Conservation (phyloP, 805 yeast genomes). For the Nakazawaea populi region DNA sequence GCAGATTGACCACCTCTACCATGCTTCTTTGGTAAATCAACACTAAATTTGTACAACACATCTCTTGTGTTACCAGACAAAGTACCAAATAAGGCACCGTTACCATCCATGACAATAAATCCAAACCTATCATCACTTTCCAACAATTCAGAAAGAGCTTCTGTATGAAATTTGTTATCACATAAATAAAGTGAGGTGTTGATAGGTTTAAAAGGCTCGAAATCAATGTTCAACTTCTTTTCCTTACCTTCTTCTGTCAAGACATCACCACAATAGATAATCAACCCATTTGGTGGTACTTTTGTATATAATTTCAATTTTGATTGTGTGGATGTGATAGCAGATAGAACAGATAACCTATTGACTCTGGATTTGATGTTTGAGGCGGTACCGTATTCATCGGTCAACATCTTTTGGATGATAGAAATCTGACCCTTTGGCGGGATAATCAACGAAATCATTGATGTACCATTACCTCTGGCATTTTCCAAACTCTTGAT, state of each 20-base stretch:
- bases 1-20: constrained; percentile 99
- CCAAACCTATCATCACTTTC: constrained; percentile 97
- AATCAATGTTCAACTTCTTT: constrained; percentile 93
- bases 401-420: constrained; percentile 86
- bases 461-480: constrained; percentile 98
- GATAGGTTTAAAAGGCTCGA: constrained; percentile 98
- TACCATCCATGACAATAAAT: constrained; percentile 99
- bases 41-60: constrained; percentile 91
- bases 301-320: constrained; percentile 82
- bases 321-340: constrained; percentile 97
- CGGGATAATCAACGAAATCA: constrained; percentile 94
- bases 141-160: constrained; percentile 87
- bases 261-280: constrained; percentile 97
- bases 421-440: constrained; percentile 92
- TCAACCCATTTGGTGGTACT: constrained; percentile 94
- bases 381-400: constrained; percentile 98
- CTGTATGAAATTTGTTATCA: constrained; percentile 98
- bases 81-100: constrained; percentile 93
- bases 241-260: constrained; percentile 96
- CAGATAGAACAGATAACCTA: constrained; percentile 89
- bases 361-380: constrained; percentile 97
- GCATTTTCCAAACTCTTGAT: constrained; percentile 84
- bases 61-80: constrained; percentile 97
- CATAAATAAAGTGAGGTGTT: constrained; percentile 94
- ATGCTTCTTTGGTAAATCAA: constrained; percentile 98